Evolutionary conservation across 2,329 filamentous ascomycete species (phyloP).

Genomic region (Stagonosporopsis vannaccii): DNA sequence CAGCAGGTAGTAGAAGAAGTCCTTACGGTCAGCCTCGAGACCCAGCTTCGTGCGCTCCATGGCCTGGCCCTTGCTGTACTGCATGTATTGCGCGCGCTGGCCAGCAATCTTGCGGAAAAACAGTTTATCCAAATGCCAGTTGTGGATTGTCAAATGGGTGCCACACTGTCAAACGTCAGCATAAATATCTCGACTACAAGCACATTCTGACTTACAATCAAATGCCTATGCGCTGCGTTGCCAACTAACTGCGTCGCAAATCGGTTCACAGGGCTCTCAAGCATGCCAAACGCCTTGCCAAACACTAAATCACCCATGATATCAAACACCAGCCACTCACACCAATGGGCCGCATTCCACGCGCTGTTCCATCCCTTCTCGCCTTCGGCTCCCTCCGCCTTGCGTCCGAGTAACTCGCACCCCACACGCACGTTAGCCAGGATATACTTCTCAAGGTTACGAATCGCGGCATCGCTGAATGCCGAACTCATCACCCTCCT

Average conservation of each 20-base stretch:
- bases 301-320: conserved; percentile 60
- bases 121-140: conserved; percentile 53
- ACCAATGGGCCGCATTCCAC: conserved; percentile 56
- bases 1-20: conserved; percentile 59
- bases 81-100: conserved; percentile 52
- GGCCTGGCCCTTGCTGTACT: conserved; percentile 53
- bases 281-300: conserved; percentile 55
- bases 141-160: conserved; percentile 54
- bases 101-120: conserved; percentile 55
- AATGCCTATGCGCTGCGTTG: conserved; percentile 55
- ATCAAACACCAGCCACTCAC: conserved; percentile 58
- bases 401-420: conserved; percentile 44
- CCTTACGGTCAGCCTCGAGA: conserved; percentile 51
- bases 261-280: conserved; percentile 51
- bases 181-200: not conserved
- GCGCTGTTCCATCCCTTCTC: conserved; percentile 50
- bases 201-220: conserved; percentile 46
- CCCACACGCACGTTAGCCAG: conserved; percentile 53
- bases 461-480: conserved; percentile 56
- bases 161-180: conserved; percentile 45
- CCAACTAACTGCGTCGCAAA: conserved; percentile 53
- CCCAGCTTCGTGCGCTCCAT: conserved; percentile 53
- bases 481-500: conserved; percentile 56
- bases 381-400: conserved; percentile 16
- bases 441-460: conserved; percentile 56